Evolutionary conservation across 352 stramenopile species (phyloP), one percentile per base, ranked within the genome.

Genomic region (Paralagenidium karlingii): DNA sequence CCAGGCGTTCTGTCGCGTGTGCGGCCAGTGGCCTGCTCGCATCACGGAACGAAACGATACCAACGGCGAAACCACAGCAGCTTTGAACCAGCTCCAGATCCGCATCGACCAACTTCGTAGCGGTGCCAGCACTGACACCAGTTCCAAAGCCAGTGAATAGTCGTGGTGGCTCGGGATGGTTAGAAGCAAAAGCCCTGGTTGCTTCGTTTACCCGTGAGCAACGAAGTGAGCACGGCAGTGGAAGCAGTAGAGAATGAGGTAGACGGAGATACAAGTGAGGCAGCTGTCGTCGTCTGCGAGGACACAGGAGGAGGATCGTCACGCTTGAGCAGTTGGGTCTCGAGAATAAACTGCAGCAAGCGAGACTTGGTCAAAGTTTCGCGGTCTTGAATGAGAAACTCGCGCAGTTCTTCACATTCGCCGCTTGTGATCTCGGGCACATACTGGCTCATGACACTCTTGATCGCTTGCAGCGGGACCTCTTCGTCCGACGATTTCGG

Each of bases 1-100:
- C 10, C 63, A 81, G 29, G 63, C 75, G 44, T 75, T 70, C 40
- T 75, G 62, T 22, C 45, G 63, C 21, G 79, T 66, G 32, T 87
- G 74, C n/a, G 47, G 47, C 25, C 42, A 43, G 15, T 86, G 73
- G 73, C 73, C 73, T 5, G 71, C 69, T 15, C 61, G 54, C 20
- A 33, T 59, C 12, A 79, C 69, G 2, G 49, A 48, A 0, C 75
- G 62, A 1, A 86, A 86, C 42, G 53, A 81, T 38, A 48, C 45
- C 1, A 45, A 69, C 24, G 65, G 68, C 1, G 69, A 61, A 24
- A 68, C 71, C 3, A 74, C 54, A 3, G 37, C 60, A 43, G 66
- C 68, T 25, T 41, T 85, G 13, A 48, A 43, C 19, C 58, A 53
- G 16, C 49, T 84, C n/a, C n/a, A n/a, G n/a, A n/a, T n/a, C n/a